These are phyloP conservation scores for Pleurotus sapidus DNA, from an alignment of 768 basidiomycete genomes.

Conservation along the genomic window DNA sequence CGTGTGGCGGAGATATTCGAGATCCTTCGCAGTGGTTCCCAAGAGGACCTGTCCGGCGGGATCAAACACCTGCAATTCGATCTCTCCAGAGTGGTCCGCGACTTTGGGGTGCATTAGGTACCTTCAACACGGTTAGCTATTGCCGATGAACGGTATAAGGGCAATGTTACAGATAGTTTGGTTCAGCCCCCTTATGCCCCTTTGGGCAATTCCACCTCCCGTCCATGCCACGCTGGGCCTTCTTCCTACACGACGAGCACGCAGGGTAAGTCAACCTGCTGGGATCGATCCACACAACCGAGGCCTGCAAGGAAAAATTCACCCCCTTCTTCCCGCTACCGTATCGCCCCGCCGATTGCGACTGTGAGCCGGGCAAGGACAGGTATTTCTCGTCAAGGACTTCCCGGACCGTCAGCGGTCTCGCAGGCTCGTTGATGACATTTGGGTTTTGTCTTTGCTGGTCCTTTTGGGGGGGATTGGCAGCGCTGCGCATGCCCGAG, in stretches of 20 bases:
- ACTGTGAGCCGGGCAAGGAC: no score
- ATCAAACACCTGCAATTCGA: neutral
- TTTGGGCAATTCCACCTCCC: neutral
- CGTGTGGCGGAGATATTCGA: neutral
- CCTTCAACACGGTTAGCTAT: neutral
- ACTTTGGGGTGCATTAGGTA: neutral
- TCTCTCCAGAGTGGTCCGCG: neutral
- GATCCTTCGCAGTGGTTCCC: neutral
- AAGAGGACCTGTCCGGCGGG: neutral
- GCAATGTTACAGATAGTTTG: neutral
- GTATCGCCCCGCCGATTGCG: neutral
- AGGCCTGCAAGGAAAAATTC: neutral
- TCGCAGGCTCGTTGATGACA: no score
- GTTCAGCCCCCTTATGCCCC: neutral
- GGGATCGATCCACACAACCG: neutral
- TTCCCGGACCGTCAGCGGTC: neutral
- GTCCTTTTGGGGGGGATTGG: neutral
- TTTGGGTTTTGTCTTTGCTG: no score
- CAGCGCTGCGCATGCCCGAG: neutral
- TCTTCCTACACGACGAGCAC: neutral
- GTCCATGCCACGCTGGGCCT: neutral
- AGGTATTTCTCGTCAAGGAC: neutral
- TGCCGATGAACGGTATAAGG: neutral
- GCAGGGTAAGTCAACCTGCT: neutral
- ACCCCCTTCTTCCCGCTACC: neutral